These are phyloP conservation scores for Diaporthe vaccinii DNA, from an alignment of 2,329 filamentous ascomycete genomes.

Conservation along the genomic window DNA sequence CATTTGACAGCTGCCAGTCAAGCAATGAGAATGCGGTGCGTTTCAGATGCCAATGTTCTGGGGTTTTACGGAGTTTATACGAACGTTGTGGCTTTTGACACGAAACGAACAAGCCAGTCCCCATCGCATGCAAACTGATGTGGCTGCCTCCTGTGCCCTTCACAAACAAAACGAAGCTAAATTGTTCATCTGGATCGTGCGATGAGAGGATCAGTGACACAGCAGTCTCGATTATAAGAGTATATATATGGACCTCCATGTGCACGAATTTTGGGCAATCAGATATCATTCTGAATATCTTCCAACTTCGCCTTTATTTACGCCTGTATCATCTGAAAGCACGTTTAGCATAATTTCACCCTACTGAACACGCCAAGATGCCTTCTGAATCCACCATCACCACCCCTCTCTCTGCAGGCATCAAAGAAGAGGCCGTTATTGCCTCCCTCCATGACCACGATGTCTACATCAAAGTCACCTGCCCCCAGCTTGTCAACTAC, in stretches of 20 bases:
- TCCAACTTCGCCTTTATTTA: not conserved
- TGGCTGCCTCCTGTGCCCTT: not conserved
- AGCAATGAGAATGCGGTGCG: not conserved
- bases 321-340: not conserved
- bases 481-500: not conserved
- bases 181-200: not conserved
- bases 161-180: not conserved
- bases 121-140: not conserved
- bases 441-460: slow-evolving; percentile 14
- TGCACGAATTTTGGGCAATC: not conserved
- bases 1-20: not conserved
- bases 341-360: not conserved
- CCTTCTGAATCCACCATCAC: slow-evolving; percentile 15
- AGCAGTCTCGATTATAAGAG: not conserved
- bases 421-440: not conserved
- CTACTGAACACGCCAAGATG: not conserved
- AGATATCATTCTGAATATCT: not conserved
- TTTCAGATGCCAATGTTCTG: not conserved
- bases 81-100: slow-evolving; percentile 2
- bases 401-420: not conserved
- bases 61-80: not conserved
- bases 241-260: not conserved
- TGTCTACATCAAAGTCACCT: slow-evolving; percentile 16
- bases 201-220: not conserved
- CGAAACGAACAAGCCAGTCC: not conserved